Evolutionary conservation across 2,329 filamentous ascomycete genomes (phyloP).

Genomic region (Fusarium dimerum): DNA sequence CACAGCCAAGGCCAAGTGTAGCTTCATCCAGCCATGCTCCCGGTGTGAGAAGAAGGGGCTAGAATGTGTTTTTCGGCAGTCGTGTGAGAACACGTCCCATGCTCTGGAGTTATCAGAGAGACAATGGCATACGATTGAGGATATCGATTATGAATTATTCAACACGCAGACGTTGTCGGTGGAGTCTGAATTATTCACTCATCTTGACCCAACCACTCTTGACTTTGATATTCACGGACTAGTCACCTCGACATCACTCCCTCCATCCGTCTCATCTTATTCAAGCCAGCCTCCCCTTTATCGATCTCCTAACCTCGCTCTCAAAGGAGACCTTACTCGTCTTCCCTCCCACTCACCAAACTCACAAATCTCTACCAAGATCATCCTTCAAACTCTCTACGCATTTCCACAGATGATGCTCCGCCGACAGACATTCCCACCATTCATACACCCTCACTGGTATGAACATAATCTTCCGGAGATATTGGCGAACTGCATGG

Average conservation of each 20-base stretch:
- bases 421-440: slow-evolving; percentile 31
- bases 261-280: rapidly evolving
- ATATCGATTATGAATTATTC: background rate
- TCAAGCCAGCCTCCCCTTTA: background rate
- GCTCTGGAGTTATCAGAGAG: background rate
- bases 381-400: slow-evolving; percentile 28
- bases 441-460: background rate
- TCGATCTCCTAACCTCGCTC: background rate
- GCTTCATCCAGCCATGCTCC: slow-evolving; percentile 23
- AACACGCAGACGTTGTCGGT: background rate
- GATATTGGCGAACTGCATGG: slow-evolving; percentile 26
- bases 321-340: slow-evolving; percentile 12
- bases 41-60: slow-evolving; percentile 17
- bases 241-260: background rate
- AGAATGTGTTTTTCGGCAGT: slow-evolving; percentile 14
- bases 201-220: background rate
- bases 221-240: background rate
- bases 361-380: slow-evolving; percentile 15
- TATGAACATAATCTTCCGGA: too few species aligned
- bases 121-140: background rate
- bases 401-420: slow-evolving; percentile 36
- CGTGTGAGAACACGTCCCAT: rapidly evolving
- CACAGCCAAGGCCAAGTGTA: slow-evolving; percentile 26
- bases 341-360: slow-evolving; percentile 9
- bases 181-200: background rate